These are phyloP conservation scores for Lagenaria siceraria DNA, from an alignment of 306 rosid species.

Conservation along the genomic window DNA sequence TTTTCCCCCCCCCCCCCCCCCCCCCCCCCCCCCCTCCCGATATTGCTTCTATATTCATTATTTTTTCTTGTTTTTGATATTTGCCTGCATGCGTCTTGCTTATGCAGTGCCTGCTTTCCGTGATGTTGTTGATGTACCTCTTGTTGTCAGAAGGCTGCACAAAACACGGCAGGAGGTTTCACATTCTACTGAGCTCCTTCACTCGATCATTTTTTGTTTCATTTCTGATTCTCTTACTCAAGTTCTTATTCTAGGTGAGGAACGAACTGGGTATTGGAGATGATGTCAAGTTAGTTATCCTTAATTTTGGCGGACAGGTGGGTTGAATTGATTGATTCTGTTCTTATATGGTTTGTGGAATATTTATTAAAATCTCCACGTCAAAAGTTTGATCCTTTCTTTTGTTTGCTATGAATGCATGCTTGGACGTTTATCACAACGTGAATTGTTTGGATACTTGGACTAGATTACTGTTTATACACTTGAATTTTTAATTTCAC, in stretches of 20 bases:
- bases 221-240: background rate
- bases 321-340: background rate
- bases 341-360: background rate
- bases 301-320: slow-evolving; percentile 98
- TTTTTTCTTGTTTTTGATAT: background rate
- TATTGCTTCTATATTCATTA: background rate
- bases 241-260: slow-evolving; percentile 55
- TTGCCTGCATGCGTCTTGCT: background rate
- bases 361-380: background rate
- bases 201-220: slow-evolving; percentile 4
- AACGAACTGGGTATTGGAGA: slow-evolving; percentile 60
- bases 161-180: slow-evolving; percentile 81
- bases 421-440: background rate
- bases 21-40: too few relatives aligned
- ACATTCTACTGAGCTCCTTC: slow-evolving; percentile 10
- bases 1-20: too few relatives aligned
- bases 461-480: background rate
- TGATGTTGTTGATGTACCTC: slow-evolving; percentile 81
- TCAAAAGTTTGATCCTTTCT: background rate
- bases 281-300: slow-evolving; percentile 66
- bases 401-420: background rate
- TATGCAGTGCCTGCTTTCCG: slow-evolving; percentile 92
- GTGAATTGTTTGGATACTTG: background rate
- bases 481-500: background rate
- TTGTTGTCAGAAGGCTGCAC: slow-evolving; percentile 88